phyloP scores from a whole-genome alignment of 768 basidiomycete genomes.

The Boletus insuetus region DNA sequence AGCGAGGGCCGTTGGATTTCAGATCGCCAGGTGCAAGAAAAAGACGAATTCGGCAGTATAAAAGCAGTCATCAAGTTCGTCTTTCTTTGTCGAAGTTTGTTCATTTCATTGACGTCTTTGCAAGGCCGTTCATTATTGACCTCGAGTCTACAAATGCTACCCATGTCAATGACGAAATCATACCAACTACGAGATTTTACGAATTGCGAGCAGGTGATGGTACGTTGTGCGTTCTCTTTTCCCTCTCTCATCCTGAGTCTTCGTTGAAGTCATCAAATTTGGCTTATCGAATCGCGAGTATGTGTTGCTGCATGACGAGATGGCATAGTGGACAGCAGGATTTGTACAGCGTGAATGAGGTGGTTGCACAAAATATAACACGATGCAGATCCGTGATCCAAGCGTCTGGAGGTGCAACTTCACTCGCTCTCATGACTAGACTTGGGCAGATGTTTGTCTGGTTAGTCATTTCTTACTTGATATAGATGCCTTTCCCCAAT shows the following conservation, averaged over 20 bases:
- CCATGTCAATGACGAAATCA: conserved; percentile 79
- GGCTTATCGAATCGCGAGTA: conserved; percentile 80
- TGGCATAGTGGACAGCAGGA: conserved; percentile 31
- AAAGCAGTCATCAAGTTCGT: conserved; percentile 85
- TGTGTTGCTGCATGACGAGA: conserved; percentile 81
- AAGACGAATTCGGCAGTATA: conserved; percentile 80
- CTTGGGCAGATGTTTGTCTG: background rate
- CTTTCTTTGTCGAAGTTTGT: background rate
- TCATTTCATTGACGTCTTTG: conserved; percentile 3
- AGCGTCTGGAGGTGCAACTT: background rate
- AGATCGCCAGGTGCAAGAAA: conserved; percentile 84
- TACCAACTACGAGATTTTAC: conserved; percentile 85
- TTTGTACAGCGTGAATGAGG: background rate
- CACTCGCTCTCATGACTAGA: background rate
- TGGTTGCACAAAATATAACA: background rate
- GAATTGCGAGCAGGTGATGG: conserved; percentile 80
- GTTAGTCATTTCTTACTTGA: background rate
- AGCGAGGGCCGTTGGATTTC: conserved; percentile 4
- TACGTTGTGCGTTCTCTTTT: conserved; percentile 34
- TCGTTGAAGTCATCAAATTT: conserved; percentile 72
- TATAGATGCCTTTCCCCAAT: background rate
- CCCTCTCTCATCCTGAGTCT: conserved; percentile 7
- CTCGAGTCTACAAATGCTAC: conserved; percentile 98
- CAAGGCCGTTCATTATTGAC: conserved; percentile 94
- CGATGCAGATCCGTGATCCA: background rate